Evolutionary conservation across 1,139 yeast genomes (phyloP).

Genomic region (Scheffersomyces cryptocercus): DNA sequence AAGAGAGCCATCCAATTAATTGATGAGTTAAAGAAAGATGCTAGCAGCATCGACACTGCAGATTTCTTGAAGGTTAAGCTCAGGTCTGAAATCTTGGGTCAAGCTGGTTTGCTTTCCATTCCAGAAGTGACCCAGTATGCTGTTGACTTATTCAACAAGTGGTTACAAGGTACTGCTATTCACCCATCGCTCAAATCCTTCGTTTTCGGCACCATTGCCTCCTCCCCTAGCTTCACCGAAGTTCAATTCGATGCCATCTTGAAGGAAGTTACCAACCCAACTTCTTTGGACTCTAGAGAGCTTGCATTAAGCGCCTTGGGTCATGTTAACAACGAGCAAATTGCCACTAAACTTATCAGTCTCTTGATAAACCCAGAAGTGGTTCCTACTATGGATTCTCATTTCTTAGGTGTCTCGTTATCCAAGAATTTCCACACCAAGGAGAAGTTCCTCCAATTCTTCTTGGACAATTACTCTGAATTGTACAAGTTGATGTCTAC

Average conservation of each 20-base stretch:
- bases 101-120: slow-evolving; percentile 53
- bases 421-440: slow-evolving; percentile 54
- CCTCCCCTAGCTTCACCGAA: slow-evolving; percentile 41
- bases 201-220: slow-evolving; percentile 51
- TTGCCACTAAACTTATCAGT: slow-evolving; percentile 38
- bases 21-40: slow-evolving; percentile 22
- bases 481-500: slow-evolving; percentile 50
- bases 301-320: slow-evolving; percentile 65
- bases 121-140: slow-evolving; percentile 53
- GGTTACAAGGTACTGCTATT: slow-evolving; percentile 33
- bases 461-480: slow-evolving; percentile 53
- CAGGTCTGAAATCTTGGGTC: slow-evolving; percentile 50
- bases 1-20: slow-evolving; percentile 31
- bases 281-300: slow-evolving; percentile 68
- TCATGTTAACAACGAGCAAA: slow-evolving; percentile 38
- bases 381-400: slow-evolving; percentile 73
- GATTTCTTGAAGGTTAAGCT: slow-evolving; percentile 52
- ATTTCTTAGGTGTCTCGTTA: slow-evolving; percentile 55
- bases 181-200: slow-evolving; percentile 60
- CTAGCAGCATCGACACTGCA: slow-evolving; percentile 18
- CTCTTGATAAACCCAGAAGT: slow-evolving; percentile 40
- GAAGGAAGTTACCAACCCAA: slow-evolving; percentile 54
- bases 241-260: slow-evolving; percentile 50
- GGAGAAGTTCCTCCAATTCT: slow-evolving; percentile 53
- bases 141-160: slow-evolving; percentile 35